Evolutionary conservation across 75 land plant genomes (phyloP).

Genomic region (Picea sitchensis): DNA sequence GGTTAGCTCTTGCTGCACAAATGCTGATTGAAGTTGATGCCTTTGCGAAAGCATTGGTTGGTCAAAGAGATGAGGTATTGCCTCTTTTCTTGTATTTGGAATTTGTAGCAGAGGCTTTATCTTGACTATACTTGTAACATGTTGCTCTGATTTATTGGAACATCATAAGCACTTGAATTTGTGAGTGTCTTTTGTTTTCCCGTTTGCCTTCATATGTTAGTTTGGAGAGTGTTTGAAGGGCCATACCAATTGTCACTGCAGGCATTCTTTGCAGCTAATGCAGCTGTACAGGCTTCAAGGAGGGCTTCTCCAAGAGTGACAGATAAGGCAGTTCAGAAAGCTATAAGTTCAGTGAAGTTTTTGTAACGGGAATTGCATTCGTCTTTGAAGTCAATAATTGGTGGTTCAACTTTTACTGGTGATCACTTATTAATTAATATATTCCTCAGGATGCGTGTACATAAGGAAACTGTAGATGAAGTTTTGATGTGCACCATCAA

Average conservation of each 20-base stretch:
- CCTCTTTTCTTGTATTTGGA: neutral
- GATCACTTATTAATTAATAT: no score
- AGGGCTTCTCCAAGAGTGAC: conserved; percentile 30
- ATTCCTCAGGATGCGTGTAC: no score
- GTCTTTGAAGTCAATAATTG: neutral
- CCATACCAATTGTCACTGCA: neutral
- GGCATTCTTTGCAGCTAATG: conserved; percentile 34
- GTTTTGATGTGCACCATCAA: no score
- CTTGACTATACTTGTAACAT: no score
- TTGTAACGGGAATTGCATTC: neutral
- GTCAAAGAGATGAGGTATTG: conserved; percentile 66
- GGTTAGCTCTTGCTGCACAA: conserved; percentile 69
- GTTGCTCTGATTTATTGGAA: neutral
- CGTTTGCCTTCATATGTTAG: neutral
- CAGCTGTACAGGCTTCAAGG: conserved; percentile 33
- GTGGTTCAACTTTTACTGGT: neutral
- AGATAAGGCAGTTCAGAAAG: conserved; percentile 32
- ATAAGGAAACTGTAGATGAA: no score
- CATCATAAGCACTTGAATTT: neutral
- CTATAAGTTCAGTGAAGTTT: conserved; percentile 16
- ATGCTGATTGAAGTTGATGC: conserved; percentile 56
- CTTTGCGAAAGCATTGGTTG: conserved; percentile 72
- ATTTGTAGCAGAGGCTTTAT: neutral
- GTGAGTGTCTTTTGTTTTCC: neutral
- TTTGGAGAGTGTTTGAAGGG: neutral